phyloP scores from a whole-genome alignment of 257 asterid genomes.

The Solanum clarkiae region DNA sequence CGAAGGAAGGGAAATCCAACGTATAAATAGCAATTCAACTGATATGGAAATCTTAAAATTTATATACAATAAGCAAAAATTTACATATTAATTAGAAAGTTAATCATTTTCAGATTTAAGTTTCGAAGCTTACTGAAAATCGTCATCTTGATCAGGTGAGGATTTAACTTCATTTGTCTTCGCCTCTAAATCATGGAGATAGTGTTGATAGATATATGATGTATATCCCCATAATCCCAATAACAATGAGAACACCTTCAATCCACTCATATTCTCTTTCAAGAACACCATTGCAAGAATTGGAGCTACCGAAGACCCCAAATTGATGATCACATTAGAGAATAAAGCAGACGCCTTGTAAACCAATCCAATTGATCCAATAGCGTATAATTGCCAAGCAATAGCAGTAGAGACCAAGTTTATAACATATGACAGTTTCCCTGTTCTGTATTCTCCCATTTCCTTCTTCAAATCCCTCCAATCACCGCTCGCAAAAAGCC shows the following conservation, averaged over 20 bases:
- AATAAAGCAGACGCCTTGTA: slow-evolving; percentile 30
- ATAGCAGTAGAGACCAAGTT: slow-evolving; percentile 10
- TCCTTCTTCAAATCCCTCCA: slow-evolving; percentile 16
- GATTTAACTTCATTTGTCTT: not conserved
- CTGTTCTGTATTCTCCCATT: slow-evolving; percentile 18
- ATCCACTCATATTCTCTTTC: slow-evolving; percentile 23
- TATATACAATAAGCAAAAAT: no score
- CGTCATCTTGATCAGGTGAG: not conserved
- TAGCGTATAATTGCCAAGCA: slow-evolving; percentile 24
- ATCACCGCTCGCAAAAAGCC: slow-evolving; percentile 10
- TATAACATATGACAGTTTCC: slow-evolving; percentile 9
- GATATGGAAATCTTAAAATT: no score
- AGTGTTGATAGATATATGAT: slow-evolving; percentile 26
- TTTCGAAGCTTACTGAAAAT: not conserved
- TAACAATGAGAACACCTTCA: slow-evolving; percentile 20
- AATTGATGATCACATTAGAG: slow-evolving; percentile 27
- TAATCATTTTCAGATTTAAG: no score
- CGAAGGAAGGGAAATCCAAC: no score
- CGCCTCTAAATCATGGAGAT: slow-evolving; percentile 3
- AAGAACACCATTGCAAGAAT: slow-evolving; percentile 23
- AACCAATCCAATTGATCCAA: slow-evolving; percentile 24
- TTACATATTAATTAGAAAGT: no score
- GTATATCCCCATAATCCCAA: slow-evolving; percentile 31
- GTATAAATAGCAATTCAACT: no score
- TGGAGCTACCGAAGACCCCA: slow-evolving; percentile 26